phyloP scores from a whole-genome alignment of 352 stramenopile species.

The Blastocystis sp. region DNA sequence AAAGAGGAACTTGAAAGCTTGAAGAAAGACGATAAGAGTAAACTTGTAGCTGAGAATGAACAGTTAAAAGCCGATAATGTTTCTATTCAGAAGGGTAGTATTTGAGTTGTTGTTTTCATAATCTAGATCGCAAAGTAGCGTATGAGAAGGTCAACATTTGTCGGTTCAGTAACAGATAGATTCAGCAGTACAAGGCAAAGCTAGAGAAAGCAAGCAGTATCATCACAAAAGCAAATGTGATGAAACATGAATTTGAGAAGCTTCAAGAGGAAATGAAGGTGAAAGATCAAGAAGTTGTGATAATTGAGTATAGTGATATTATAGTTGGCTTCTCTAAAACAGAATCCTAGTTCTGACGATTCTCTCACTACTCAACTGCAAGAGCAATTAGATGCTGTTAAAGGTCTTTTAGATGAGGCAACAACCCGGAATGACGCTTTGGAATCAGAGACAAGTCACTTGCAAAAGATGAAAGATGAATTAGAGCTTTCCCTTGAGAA shows the following conservation, averaged over 20 bases:
- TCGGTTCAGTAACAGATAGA: background rate
- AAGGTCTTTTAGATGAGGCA: background rate
- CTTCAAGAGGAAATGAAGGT: slow-evolving; percentile 14
- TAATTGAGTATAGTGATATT: background rate
- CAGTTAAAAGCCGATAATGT: background rate
- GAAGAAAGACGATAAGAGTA: slow-evolving; percentile 9
- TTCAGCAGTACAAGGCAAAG: slow-evolving; percentile 56
- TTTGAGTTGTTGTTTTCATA: background rate
- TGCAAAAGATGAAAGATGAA: background rate
- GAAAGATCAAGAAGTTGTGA: background rate
- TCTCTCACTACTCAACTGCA: background rate
- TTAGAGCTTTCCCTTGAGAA: background rate
- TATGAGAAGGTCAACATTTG: slow-evolving; percentile 16
- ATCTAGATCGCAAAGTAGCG: slow-evolving; percentile 27
- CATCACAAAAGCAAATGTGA: slow-evolving; percentile 41
- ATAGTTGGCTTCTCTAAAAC: background rate
- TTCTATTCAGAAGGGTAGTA: slow-evolving; percentile 17
- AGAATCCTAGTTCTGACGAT: background rate
- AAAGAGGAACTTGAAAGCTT: background rate
- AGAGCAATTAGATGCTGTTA: background rate
- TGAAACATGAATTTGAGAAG: slow-evolving; percentile 60
- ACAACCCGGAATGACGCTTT: background rate
- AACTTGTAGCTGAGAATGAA: background rate
- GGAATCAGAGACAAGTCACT: background rate
- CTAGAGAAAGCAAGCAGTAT: slow-evolving; percentile 42